Percentiles rank a stretch among this genome's conserved stretches.
Evolutionary conservation across 1,139 yeast genomes (phyloP).

Genomic region (Yamadazyma jaroonii): DNA sequence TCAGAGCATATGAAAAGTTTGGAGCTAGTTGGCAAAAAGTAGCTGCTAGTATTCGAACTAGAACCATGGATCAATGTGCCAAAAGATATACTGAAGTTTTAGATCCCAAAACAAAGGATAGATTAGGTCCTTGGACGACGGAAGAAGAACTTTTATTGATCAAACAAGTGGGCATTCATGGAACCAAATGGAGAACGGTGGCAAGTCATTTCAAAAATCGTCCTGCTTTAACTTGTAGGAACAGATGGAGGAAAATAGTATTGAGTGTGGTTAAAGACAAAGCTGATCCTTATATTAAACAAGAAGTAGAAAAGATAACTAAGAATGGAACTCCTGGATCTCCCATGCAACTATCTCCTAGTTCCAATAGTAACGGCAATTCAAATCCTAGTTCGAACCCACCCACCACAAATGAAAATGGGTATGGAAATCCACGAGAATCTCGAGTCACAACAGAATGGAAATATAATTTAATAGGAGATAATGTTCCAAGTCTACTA

Average conservation of each 20-base stretch:
- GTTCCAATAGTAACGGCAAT: neutral
- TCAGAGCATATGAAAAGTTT: slow-evolving; percentile 60
- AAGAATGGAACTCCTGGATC: slow-evolving; percentile 13
- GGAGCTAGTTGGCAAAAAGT: slow-evolving; percentile 91
- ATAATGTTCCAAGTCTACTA: slow-evolving; percentile 15
- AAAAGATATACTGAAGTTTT: slow-evolving; percentile 86
- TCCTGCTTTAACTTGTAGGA: slow-evolving; percentile 87
- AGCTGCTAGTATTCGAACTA: slow-evolving; percentile 68
- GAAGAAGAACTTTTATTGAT: slow-evolving; percentile 75
- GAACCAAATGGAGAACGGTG: slow-evolving; percentile 91
- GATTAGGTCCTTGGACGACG: slow-evolving; percentile 75
- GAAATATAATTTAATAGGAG: slow-evolving; percentile 27
- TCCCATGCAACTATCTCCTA: too few species aligned
- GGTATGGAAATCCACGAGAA: slow-evolving; percentile 1
- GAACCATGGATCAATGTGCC: slow-evolving; percentile 95
- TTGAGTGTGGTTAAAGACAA: slow-evolving; percentile 69
- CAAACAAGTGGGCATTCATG: slow-evolving; percentile 62
- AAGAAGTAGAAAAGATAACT: slow-evolving; percentile 36
- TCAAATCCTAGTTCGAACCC: neutral
- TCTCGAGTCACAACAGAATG: slow-evolving; percentile 19
- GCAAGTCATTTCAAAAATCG: slow-evolving; percentile 71
- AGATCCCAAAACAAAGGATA: slow-evolving; percentile 75
- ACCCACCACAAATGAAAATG: too few species aligned
- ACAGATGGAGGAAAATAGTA: slow-evolving; percentile 86
- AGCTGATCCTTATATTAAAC: slow-evolving; percentile 37